Conservation (phyloP, 176 grass and related monocot genomes). For the Cenchrus americanus region DNA sequence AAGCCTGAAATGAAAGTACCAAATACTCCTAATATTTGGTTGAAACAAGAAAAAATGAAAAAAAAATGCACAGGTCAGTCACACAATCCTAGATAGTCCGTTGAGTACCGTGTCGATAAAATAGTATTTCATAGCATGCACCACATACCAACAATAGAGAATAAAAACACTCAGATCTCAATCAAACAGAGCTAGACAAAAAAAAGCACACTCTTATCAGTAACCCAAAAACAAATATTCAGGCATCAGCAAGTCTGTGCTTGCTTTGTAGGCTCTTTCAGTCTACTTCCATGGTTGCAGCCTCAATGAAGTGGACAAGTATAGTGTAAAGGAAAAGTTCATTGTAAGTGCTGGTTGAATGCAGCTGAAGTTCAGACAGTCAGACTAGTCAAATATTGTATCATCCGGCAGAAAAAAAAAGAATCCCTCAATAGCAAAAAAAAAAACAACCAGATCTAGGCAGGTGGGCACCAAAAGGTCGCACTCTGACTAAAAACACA, state of each 20-base stretch:
- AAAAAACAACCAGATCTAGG: background rate
- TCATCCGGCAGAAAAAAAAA: background rate
- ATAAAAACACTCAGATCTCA: background rate
- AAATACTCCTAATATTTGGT: constrained; percentile 29
- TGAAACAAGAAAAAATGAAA: background rate
- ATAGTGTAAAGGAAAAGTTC: background rate
- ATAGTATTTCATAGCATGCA: constrained; percentile 10
- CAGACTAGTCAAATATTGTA: constrained; percentile 12
- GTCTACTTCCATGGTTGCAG: background rate
- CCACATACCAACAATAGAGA: background rate
- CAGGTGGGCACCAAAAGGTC: constrained; percentile 10
- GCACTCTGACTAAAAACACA: background rate
- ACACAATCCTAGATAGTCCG: background rate
- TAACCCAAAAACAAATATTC: no score
- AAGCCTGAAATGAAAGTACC: constrained; percentile 10
- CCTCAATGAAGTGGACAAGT: background rate
- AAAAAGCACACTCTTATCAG: no score
- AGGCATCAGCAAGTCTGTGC: background rate
- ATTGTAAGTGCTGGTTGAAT: background rate
- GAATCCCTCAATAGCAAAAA: background rate
- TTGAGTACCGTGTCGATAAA: background rate
- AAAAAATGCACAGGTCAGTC: background rate
- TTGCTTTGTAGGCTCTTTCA: background rate
- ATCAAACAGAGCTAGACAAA: no score
- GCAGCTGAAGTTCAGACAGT: background rate